Percentiles rank a stretch among this genome's conserved stretches.
Conservation (phyloP, 2,329 filamentous ascomycete species). For the Stachybotrys chlorohalonatus region DNA sequence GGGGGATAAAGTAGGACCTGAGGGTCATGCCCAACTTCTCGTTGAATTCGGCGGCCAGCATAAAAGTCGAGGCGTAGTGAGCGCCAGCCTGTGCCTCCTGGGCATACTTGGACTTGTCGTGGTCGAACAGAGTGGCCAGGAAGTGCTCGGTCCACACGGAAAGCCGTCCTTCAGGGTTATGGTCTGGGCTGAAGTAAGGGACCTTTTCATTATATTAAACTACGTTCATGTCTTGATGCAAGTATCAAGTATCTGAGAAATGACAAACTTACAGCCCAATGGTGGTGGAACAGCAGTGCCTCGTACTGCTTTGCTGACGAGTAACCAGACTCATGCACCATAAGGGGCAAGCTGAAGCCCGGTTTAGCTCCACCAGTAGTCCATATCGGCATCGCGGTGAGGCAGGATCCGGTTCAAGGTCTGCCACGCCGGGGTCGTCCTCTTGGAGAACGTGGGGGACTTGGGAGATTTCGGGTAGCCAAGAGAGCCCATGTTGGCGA, state of each 20-base stretch:
- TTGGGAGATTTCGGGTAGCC: not conserved
- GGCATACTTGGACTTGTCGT: not conserved
- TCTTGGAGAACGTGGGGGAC: not conserved
- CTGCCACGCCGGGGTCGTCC: not conserved
- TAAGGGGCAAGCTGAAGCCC: not conserved
- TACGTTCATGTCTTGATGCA: not conserved
- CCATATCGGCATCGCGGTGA: not conserved
- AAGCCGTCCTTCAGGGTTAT: not conserved
- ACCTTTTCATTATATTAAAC: not conserved
- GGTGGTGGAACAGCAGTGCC: conserved; percentile 3
- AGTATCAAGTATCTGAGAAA: not conserved
- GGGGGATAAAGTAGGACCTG: conserved; percentile 2
- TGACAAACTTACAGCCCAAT: conserved; percentile 3
- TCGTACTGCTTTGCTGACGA: not conserved
- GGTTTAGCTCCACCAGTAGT: not conserved
- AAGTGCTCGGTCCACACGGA: not conserved
- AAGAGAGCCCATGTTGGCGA: not conserved
- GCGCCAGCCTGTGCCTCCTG: not conserved
- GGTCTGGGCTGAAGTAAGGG: conserved; percentile 1
- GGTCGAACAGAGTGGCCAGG: not conserved
- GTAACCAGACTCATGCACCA: not conserved
- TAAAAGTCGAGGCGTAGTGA: not conserved
- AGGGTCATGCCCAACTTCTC: not conserved
- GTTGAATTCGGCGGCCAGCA: not conserved
- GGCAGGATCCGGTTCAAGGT: not conserved